Percentiles rank a stretch among this genome's conserved stretches.
These are phyloP conservation scores for Apium graveolens DNA, from an alignment of 129 eudicot genomes.

Conservation along the genomic window DNA sequence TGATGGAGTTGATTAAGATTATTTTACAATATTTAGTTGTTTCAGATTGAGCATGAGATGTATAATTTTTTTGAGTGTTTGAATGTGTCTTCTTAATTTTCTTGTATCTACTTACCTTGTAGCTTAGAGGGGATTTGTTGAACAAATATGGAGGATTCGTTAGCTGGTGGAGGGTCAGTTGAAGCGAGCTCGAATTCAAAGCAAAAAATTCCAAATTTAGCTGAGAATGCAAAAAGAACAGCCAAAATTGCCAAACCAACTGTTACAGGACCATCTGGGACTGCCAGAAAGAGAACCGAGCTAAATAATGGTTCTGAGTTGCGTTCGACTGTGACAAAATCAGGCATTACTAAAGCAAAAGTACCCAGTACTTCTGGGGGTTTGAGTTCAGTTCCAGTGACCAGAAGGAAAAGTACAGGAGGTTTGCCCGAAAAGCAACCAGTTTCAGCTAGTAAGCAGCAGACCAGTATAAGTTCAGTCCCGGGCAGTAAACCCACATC, in stretches of 20 bases:
- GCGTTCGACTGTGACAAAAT: slow-evolving; percentile 18
- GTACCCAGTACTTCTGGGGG: slow-evolving; percentile 31
- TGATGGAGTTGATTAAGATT: neutral
- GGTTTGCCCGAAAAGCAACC: slow-evolving; percentile 62
- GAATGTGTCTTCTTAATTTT: neutral
- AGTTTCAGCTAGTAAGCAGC: slow-evolving; percentile 27
- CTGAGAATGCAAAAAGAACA: slow-evolving; percentile 35
- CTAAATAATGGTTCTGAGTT: slow-evolving; percentile 24
- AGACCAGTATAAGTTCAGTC: slow-evolving; percentile 22
- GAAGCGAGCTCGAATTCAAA: slow-evolving; percentile 27
- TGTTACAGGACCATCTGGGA: slow-evolving; percentile 26
- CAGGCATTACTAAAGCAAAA: slow-evolving; percentile 34
- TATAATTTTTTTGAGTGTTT: neutral
- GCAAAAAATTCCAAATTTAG: slow-evolving; percentile 18
- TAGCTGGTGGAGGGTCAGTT: slow-evolving; percentile 13
- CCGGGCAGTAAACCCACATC: slow-evolving; percentile 26
- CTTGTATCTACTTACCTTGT: neutral
- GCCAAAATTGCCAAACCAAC: slow-evolving; percentile 29
- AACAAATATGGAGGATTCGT: slow-evolving; percentile 30
- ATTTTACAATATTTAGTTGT: neutral
- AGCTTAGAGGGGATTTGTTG: slow-evolving; percentile 2
- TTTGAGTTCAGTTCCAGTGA: slow-evolving; percentile 39
- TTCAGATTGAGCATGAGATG: neutral
- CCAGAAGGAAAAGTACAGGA: slow-evolving; percentile 86
- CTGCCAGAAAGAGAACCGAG: slow-evolving; percentile 42